Evolutionary conservation across 2,329 filamentous ascomycete species (phyloP), one percentile per base, ranked within the genome.

Genomic region (Colletotrichum coccodes): DNA sequence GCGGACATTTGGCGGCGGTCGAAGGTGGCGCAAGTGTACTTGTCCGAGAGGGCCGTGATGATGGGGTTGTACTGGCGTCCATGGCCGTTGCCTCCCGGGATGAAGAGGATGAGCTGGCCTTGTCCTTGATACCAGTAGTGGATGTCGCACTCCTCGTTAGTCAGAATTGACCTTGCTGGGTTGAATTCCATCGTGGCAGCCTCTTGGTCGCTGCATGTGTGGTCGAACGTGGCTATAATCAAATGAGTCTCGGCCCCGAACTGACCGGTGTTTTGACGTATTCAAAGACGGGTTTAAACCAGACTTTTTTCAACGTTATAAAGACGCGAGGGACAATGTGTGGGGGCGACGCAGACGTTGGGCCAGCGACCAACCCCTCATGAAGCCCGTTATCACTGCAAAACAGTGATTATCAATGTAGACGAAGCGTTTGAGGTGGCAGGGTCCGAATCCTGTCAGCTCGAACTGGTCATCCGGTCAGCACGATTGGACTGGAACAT

Each of bases 21-120:
- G 46, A 78, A 79, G 14, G 78, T 79, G 21, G 62, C 72, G 72
- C 73, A 74, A 30, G 76, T 78, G 72, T 71, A 79, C 0, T 30
- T 42, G 46, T 71, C 64, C 7, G 75, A 73, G 3, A 79, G 71
- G 26, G 72, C 68, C 6, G 71, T 62, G 30, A 79, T 77, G 28
- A 79, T 70, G 30, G 69, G 42, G 72, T 75, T 71, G 72, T 73
- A 79, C 53, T 79, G 78, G 5, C 70, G 66, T 7, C 76, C 78
- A 63, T 78, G 76, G 28, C 78, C 78, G 61, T 78, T 78, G 28
- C 78, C 78, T 60, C 78, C 77, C 1, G 77, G 77, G 30, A 79
- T 68, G 69, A 79, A 78, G 46, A 71, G 71, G 32, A 79, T 71
- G 4, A 79, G 72, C 7, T 76, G 77, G 0, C 77, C 77, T 7